Evolutionary conservation across 371 early-diverging fungal species (phyloP), one percentile per base, ranked within the genome.

Genomic region (Sporodiniella umbellata): DNA sequence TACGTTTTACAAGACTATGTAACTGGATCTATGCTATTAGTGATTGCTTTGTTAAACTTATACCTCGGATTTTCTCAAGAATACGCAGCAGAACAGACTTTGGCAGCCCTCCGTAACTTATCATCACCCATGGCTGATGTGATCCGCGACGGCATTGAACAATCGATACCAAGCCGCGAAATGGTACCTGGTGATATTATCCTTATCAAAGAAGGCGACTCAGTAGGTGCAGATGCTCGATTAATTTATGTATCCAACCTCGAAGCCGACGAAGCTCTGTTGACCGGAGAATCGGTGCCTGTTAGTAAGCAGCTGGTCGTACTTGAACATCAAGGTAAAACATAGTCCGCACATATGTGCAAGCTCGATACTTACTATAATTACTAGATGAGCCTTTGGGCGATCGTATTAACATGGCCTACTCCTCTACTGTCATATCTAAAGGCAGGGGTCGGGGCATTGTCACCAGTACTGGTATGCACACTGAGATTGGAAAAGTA

Each of bases 121-220:
- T 78, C 87, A 5, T 92, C 93, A 1, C 91, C 94, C 2, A 80
- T 82, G 44, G 79, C 80, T 33, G 68, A 62, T 18, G 95, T 93
- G 1, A 66, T 96, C 51, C 90, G 96, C 31, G 87, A 90, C 53
- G 90, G 92, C 5, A 66, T 68, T 22, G 77, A 79, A 49, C 58
- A 68, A 26, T 63, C 73, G 3, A 65, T 94, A 18, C 79, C 88
- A 12, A 86, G 92, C 18, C 62, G 61, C 28, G 84, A 85, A 18
- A 58, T 95, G 4, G 94, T 93, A 7, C 90, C 92, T 18, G 96
- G 96, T 17, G 96, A 96, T 64, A 59, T 96, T 26, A 69, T 95
- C 28, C 70, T 87, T 21, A 69, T 95, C 26, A 89, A 92, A 56
- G 86, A 86, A 58, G 94, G 95, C 33, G 93, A 94, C 54, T 87